Conservation (phyloP, 345 rosid species). For the Eucalyptus cloeziana region DNA sequence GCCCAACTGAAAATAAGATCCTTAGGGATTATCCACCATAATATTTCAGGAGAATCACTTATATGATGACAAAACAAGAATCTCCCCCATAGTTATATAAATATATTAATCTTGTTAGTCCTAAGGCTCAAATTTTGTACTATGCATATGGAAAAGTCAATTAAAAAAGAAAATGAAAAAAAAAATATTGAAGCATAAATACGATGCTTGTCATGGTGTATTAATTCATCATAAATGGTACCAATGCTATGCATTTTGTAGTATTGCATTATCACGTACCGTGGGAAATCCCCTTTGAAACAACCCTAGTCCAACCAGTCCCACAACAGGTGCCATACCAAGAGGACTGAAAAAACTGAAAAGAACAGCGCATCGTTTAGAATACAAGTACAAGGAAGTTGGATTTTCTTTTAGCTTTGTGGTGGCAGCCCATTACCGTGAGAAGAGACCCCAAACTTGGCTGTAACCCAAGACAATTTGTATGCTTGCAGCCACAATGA, state of each 20-base stretch:
- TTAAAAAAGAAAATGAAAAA: not conserved
- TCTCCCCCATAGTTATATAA: not conserved
- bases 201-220: not conserved
- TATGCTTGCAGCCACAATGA: conserved; percentile 80
- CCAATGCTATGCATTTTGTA: not conserved
- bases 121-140: not conserved
- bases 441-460: conserved; percentile 87
- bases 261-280: conserved; percentile 19
- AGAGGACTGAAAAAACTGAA: conserved; percentile 84
- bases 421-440: conserved; percentile 29
- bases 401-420: not conserved
- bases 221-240: not conserved
- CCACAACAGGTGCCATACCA: conserved; percentile 84
- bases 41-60: not conserved
- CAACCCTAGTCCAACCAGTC: conserved; percentile 88
- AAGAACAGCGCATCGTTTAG: not conserved
- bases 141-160: not conserved
- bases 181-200: not conserved
- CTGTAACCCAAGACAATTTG: conserved; percentile 86
- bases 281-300: conserved; percentile 83
- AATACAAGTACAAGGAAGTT: not conserved
- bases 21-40: not conserved
- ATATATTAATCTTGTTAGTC: not conserved
- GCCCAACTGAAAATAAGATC: conserved; percentile 47
- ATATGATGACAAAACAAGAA: not conserved